These are phyloP conservation scores for Fusarium sp. DNA, from an alignment of 2,329 filamentous ascomycete species.

Conservation along the genomic window DNA sequence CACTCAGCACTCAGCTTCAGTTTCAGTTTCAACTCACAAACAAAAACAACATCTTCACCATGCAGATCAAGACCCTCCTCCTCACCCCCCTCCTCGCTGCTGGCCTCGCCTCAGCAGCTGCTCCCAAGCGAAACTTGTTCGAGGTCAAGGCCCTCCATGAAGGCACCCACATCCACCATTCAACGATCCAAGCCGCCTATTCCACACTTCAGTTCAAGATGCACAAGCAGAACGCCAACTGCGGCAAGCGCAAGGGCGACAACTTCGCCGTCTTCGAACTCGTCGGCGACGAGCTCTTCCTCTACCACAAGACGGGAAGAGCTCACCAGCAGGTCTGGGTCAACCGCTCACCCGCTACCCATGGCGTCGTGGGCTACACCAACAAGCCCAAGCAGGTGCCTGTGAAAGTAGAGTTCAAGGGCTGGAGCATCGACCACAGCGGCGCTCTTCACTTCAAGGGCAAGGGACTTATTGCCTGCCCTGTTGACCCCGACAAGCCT, in stretches of 20 bases:
- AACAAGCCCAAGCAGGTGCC: slow-evolving; percentile 55
- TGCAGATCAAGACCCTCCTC: slow-evolving; percentile 47
- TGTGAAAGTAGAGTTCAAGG: slow-evolving; percentile 57
- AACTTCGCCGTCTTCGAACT: slow-evolving; percentile 63
- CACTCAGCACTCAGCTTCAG: background rate
- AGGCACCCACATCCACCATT: slow-evolving; percentile 60
- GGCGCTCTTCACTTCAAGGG: slow-evolving; percentile 60
- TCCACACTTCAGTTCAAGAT: slow-evolving; percentile 58
- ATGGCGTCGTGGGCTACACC: slow-evolving; percentile 65
- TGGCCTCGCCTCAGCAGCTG: slow-evolving; percentile 46
- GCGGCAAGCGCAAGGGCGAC: slow-evolving; percentile 52
- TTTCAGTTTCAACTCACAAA: background rate
- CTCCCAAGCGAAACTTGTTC: slow-evolving; percentile 54
- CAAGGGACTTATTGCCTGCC: slow-evolving; percentile 63
- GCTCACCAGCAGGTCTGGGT: slow-evolving; percentile 61
- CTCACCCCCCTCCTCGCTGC: slow-evolving; percentile 43
- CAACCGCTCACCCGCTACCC: slow-evolving; percentile 69
- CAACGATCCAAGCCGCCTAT: slow-evolving; percentile 57
- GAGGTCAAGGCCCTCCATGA: slow-evolving; percentile 62
- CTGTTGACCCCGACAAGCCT: slow-evolving; percentile 50
- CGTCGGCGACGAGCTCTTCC: slow-evolving; percentile 56
- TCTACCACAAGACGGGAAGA: slow-evolving; percentile 54
- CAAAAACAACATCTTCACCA: slow-evolving; percentile 27
- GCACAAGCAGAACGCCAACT: slow-evolving; percentile 59
- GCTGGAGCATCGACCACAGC: slow-evolving; percentile 58